phyloP scores from a whole-genome alignment of 2,329 filamentous ascomycete species.

The Coniella vitis region DNA sequence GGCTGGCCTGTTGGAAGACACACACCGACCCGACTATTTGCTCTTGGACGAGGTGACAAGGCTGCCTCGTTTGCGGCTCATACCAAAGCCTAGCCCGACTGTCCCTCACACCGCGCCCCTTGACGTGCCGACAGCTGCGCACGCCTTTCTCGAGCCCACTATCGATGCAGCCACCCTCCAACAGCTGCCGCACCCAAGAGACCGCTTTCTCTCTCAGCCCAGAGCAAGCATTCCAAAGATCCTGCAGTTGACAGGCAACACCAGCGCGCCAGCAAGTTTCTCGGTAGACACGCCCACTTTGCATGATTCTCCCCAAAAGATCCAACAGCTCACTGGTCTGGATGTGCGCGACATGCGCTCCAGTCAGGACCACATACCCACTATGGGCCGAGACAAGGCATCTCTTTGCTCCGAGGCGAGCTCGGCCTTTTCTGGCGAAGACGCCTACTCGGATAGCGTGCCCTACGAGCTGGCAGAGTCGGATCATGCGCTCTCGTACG shows the following conservation, averaged over 20 bases:
- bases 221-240: constrained; percentile 17
- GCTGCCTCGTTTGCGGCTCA: no score
- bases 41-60: no score
- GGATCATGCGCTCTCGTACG: neutral
- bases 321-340: constrained; percentile 35
- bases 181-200: constrained; percentile 4
- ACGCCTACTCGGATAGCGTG: constrained; percentile 12
- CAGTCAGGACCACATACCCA: constrained; percentile 4
- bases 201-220: constrained; percentile 20
- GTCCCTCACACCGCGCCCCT: no score
- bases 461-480: constrained; percentile 14
- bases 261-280: constrained; percentile 2
- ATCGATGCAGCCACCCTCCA: constrained; percentile 8
- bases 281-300: constrained; percentile 18
- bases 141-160: neutral
- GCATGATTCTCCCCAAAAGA: constrained; percentile 31
- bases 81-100: no score
- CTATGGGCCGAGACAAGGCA: constrained; percentile 11
- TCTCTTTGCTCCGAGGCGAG: constrained; percentile 13
- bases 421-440: constrained; percentile 17
- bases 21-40: neutral
- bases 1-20: neutral
- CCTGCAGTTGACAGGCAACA: constrained; percentile 15
- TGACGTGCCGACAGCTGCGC: neutral
- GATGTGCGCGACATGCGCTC: constrained; percentile 23